phyloP scores from a whole-genome alignment of 2,329 filamentous ascomycete species.

The Dothideomycetes sp. region DNA sequence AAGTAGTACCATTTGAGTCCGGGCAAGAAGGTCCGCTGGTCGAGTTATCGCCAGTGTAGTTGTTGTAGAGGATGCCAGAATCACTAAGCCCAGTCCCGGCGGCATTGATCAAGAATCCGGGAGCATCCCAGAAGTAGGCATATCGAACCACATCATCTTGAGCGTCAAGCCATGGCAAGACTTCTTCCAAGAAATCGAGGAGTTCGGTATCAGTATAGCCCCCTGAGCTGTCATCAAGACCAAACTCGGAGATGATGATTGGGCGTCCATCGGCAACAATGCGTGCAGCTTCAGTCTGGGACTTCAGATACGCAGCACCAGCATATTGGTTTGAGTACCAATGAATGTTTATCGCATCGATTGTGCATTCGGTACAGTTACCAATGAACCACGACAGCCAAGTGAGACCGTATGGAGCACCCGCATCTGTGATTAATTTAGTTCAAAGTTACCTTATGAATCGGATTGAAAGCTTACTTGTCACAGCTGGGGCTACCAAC shows the following conservation, averaged over 20 bases:
- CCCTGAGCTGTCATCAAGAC: conserved; percentile 26
- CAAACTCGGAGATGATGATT: conserved; percentile 48
- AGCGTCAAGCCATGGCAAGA: conserved; percentile 30
- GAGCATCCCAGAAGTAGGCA: conserved; percentile 19
- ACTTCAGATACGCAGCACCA: conserved; percentile 19
- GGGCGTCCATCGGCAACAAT: conserved; percentile 11
- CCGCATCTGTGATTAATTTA: conserved; percentile 28
- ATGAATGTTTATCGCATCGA: conserved; percentile 51
- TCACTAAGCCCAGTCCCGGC: conserved; percentile 13
- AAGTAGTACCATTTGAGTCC: conserved; percentile 12
- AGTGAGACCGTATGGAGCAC: conserved; percentile 32
- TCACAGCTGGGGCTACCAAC: conserved; percentile 48
- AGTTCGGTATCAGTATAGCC: conserved; percentile 25
- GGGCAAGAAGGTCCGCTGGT: conserved; percentile 11
- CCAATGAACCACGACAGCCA: conserved; percentile 44
- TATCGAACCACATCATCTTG: conserved; percentile 28
- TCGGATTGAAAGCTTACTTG: too few species aligned
- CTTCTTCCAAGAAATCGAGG: conserved; percentile 35
- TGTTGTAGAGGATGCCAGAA: conserved; percentile 14
- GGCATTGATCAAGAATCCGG: conserved; percentile 17
- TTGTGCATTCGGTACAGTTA: conserved; percentile 41
- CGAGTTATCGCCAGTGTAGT: conserved; percentile 9
- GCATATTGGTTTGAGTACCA: conserved; percentile 40
- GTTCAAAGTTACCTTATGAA: too few species aligned
- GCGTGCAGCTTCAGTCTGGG: conserved; percentile 32